Percentiles rank a stretch among this genome's conserved stretches.
These are phyloP conservation scores for Cyclostephanos tholiformis DNA, from an alignment of 108 stramenopile species.

Conservation along the genomic window DNA sequence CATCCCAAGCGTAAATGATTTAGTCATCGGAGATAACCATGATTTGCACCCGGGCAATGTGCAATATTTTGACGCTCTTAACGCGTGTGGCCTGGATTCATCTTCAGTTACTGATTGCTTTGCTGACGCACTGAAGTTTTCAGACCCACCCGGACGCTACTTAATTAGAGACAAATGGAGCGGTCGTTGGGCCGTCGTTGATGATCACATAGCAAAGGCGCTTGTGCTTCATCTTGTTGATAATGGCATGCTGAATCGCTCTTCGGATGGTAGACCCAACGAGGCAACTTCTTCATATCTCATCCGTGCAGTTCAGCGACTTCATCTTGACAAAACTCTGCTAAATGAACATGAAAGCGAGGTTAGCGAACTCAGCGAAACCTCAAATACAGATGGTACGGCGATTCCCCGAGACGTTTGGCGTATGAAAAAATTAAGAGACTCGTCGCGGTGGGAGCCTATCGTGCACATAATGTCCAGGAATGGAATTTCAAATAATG, in stretches of 20 bases:
- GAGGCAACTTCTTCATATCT: neutral
- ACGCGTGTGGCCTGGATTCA: neutral
- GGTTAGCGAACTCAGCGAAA: neutral
- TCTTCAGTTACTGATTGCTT: neutral
- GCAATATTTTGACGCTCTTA: conserved; percentile 1
- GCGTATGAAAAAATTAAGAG: neutral
- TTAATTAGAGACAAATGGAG: neutral
- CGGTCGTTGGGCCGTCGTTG: neutral
- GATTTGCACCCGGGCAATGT: neutral
- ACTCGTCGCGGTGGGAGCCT: neutral
- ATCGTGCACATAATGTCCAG: too few species aligned
- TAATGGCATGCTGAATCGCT: neutral
- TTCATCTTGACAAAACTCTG: neutral
- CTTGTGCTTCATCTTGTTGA: conserved; percentile 2
- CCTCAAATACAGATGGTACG: neutral
- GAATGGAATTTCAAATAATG: conserved; percentile 1
- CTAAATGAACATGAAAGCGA: neutral
- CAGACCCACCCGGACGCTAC: conserved; percentile 1
- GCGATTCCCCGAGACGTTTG: neutral
- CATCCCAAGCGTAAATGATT: neutral
- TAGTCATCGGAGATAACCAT: neutral
- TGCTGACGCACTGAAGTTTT: neutral
- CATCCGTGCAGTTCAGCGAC: neutral
- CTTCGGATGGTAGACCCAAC: neutral
- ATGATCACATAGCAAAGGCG: neutral